These are phyloP conservation scores for Penicillium nordicum DNA, from an alignment of 2,329 filamentous ascomycete genomes.

Conservation along the genomic window DNA sequence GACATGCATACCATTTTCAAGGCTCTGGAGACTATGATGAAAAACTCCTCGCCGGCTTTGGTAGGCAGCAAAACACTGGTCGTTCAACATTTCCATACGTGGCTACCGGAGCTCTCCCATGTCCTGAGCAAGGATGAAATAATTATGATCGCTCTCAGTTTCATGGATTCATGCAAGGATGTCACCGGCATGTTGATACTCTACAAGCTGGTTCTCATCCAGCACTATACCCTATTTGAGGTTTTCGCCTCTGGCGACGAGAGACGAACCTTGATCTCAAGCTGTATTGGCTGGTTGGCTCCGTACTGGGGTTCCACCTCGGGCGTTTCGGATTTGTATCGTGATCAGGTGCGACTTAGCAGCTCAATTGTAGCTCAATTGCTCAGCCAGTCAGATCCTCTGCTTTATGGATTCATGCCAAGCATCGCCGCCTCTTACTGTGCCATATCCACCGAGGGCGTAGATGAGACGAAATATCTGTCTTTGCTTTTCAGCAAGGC, in stretches of 20 bases:
- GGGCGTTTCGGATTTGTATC: conserved; percentile 78
- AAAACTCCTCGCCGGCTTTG: conserved; percentile 75
- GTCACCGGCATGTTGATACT: conserved; percentile 89
- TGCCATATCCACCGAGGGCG: conserved; percentile 65
- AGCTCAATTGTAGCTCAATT: conserved; percentile 90
- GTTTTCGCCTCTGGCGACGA: conserved; percentile 79
- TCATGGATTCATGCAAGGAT: conserved; percentile 82
- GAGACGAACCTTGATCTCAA: conserved; percentile 68
- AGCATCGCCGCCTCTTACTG: conserved; percentile 89
- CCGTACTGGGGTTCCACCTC: conserved; percentile 84
- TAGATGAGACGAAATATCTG: conserved; percentile 58
- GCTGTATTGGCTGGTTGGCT: conserved; percentile 84
- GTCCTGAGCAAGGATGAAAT: conserved; percentile 80
- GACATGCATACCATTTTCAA: conserved; percentile 86
- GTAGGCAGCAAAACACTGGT: conserved; percentile 93
- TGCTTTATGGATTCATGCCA: conserved; percentile 84
- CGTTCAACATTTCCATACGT: conserved; percentile 94
- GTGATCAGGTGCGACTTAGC: conserved; percentile 87
- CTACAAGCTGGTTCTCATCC: conserved; percentile 88
- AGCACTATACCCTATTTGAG: conserved; percentile 80
- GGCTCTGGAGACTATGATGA: conserved; percentile 84
- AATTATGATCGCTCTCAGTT: conserved; percentile 84
- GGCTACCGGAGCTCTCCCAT: conserved; percentile 84
- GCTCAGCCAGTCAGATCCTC: conserved; percentile 70
- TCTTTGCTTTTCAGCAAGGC: conserved; percentile 85